Evolutionary conservation across 768 basidiomycete genomes (phyloP).

Genomic region (Kwoniella bestiolae): DNA sequence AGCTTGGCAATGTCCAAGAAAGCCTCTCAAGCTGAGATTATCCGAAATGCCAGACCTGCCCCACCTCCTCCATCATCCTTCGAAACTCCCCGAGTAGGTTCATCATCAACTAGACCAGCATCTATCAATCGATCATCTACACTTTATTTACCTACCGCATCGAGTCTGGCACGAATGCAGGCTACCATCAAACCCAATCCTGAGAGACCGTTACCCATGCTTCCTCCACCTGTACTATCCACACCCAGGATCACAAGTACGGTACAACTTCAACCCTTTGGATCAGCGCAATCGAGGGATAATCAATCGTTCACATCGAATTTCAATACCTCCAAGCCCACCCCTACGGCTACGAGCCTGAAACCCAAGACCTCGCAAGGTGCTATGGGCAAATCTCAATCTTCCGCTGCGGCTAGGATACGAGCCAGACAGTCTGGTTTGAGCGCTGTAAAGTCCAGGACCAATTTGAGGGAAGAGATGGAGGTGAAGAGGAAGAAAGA

Average conservation of each 20-base stretch:
- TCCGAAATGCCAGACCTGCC: constrained; percentile 41
- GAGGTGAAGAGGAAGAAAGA: constrained; percentile 30
- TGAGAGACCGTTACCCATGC: constrained; percentile 13
- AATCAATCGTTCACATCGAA: constrained; percentile 32
- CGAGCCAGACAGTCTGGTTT: constrained; percentile 30
- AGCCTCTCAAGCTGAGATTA: constrained; percentile 41
- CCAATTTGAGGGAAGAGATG: constrained; percentile 36
- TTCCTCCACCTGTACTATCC: constrained; percentile 10
- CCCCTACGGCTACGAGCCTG: background rate
- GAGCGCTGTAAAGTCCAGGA: constrained; percentile 40
- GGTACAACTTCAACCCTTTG: constrained; percentile 26
- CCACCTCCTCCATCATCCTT: constrained; percentile 34
- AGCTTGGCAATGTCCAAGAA: constrained; percentile 32
- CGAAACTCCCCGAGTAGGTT: background rate
- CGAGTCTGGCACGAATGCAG: constrained; percentile 50
- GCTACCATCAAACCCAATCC: constrained; percentile 44
- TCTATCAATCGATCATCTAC: constrained; percentile 35
- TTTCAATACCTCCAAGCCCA: constrained; percentile 19
- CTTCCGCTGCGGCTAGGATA: constrained; percentile 16
- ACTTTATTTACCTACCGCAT: constrained; percentile 43
- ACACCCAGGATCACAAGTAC: constrained; percentile 13
- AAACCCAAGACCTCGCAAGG: constrained; percentile 1
- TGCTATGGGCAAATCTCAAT: constrained; percentile 5
- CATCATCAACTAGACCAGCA: constrained; percentile 5
- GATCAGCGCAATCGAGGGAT: constrained; percentile 25